Conservation (phyloP, 768 basidiomycete genomes). For the Dacryopinax primogenitus region DNA sequence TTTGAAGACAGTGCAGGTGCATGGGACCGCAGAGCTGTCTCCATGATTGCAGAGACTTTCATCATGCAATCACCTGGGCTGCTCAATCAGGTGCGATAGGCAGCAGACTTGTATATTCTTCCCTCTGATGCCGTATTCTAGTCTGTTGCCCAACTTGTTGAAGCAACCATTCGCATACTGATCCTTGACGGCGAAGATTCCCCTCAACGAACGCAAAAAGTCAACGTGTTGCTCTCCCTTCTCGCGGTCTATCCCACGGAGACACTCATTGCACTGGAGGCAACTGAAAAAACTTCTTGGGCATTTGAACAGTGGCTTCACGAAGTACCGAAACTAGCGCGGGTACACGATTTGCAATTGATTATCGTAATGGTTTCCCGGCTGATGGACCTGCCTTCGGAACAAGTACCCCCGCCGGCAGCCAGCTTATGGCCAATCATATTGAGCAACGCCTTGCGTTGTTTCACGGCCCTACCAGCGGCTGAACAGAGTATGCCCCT, state of each 20-base stretch:
- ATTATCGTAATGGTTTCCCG: conserved; percentile 63
- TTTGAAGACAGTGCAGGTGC: conserved; percentile 63
- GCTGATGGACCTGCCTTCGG: conserved; percentile 56
- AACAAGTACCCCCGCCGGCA: conserved; percentile 43
- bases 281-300: neutral
- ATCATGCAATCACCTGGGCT: conserved; percentile 66
- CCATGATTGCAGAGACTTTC: conserved; percentile 71
- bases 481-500: conserved; percentile 52
- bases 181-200: neutral
- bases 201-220: neutral
- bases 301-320: neutral
- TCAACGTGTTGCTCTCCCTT: neutral
- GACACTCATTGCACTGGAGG: neutral
- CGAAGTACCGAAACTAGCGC: conserved; percentile 36
- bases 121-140: neutral
- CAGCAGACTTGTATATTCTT: conserved; percentile 5
- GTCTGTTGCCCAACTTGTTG: conserved; percentile 1
- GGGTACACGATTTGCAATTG: conserved; percentile 85
- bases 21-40: conserved; percentile 69
- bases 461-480: conserved; percentile 66
- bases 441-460: conserved; percentile 51
- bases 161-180: neutral
- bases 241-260: neutral
- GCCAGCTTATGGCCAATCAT: conserved; percentile 65
- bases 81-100: conserved; percentile 53